These are phyloP conservation scores for Butyriboletus loyo DNA, from an alignment of 768 basidiomycete species.

Conservation along the genomic window DNA sequence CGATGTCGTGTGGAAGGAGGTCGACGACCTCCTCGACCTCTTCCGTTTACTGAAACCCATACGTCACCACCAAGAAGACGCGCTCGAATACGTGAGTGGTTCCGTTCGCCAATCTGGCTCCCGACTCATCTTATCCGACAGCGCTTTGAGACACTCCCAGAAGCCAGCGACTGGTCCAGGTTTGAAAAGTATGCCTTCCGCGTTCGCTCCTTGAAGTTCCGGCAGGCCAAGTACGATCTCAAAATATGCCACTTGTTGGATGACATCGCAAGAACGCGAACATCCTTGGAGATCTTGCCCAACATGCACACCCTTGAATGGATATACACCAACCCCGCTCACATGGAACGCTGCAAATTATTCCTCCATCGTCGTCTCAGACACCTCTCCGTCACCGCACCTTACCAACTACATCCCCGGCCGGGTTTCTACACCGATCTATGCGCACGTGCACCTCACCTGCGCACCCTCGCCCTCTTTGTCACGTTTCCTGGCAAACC, in stretches of 20 bases:
- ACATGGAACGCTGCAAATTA: slow-evolving; percentile 41
- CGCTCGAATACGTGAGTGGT: slow-evolving; percentile 22
- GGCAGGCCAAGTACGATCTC: slow-evolving; percentile 10
- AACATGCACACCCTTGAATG: slow-evolving; percentile 52
- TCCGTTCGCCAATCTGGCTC: not conserved
- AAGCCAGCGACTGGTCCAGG: slow-evolving; percentile 51
- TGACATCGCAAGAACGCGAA: slow-evolving; percentile 55
- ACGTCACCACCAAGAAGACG: slow-evolving; percentile 10
- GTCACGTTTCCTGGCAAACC: slow-evolving; percentile 37
- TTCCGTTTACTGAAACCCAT: slow-evolving; percentile 51
- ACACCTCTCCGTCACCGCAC: slow-evolving; percentile 33
- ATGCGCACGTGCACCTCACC: slow-evolving; percentile 47
- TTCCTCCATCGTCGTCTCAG: slow-evolving; percentile 59
- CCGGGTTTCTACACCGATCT: slow-evolving; percentile 36
- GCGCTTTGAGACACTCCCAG: slow-evolving; percentile 42
- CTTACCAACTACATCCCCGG: slow-evolving; percentile 11
- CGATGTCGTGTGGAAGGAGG: slow-evolving; percentile 56
- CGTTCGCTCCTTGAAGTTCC: slow-evolving; percentile 39
- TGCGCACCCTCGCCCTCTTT: slow-evolving; percentile 47
- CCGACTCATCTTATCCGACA: slow-evolving; percentile 17
- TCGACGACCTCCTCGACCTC: slow-evolving; percentile 43
- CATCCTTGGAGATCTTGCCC: slow-evolving; percentile 51
- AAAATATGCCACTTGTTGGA: slow-evolving; percentile 35
- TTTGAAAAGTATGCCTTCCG: slow-evolving; percentile 54
- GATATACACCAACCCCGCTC: slow-evolving; percentile 27